phyloP scores from a whole-genome alignment of 73 alveolate genomes.

The Tetrahymena borealis region DNA sequence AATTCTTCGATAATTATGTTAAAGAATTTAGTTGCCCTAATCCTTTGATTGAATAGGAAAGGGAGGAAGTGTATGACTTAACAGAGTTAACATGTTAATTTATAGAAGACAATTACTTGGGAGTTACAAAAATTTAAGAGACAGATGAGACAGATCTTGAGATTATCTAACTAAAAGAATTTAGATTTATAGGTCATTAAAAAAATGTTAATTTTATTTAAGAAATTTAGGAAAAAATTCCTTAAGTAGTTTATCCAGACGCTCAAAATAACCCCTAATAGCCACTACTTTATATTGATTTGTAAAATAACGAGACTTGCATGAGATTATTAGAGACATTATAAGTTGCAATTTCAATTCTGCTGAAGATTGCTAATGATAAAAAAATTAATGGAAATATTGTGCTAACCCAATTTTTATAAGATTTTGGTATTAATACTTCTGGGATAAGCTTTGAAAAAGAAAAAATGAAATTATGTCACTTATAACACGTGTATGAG shows the following conservation, averaged over 20 bases:
- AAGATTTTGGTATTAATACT: background rate
- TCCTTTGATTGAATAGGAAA: background rate
- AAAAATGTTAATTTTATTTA: background rate
- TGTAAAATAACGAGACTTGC: background rate
- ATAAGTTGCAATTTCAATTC: background rate
- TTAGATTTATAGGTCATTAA: background rate
- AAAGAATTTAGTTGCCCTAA: background rate
- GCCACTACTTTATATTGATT: background rate
- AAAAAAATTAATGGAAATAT: background rate
- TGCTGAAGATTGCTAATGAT: background rate
- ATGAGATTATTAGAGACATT: background rate
- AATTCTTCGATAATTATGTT: background rate
- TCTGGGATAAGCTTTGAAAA: background rate
- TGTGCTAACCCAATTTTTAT: background rate
- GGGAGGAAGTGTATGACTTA: background rate
- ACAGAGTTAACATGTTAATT: background rate
- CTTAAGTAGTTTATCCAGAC: background rate
- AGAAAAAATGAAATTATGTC: background rate
- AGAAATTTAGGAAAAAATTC: background rate
- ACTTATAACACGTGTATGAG: background rate
- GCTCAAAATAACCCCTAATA: background rate
- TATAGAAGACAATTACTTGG: background rate
- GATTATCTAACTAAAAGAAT: background rate
- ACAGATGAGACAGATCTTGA: background rate
- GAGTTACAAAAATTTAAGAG: background rate